Evolutionary conservation across 345 rosid species (phyloP).

Genomic region (Corchorus olitorius): DNA sequence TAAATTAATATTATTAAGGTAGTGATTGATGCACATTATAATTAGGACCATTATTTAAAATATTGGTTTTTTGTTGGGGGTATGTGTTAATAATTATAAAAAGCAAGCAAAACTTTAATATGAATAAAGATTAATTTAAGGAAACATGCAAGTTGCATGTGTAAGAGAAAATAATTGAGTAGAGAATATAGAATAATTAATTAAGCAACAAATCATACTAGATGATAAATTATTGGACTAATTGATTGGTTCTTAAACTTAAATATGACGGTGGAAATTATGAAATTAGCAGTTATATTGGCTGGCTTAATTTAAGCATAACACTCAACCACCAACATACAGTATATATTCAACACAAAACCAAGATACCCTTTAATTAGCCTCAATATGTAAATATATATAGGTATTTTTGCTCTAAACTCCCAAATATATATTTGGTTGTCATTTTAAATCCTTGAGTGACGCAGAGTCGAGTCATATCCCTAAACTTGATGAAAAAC

Average conservation of each 20-base stretch:
- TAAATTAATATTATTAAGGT: background rate
- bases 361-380: background rate
- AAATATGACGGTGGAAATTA: background rate
- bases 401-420: too few species aligned
- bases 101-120: background rate
- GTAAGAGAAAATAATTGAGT: background rate
- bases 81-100: background rate
- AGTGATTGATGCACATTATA: background rate
- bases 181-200: background rate
- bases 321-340: background rate
- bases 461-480: too few species aligned
- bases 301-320: background rate
- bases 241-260: background rate
- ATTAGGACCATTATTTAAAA: background rate
- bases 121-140: background rate
- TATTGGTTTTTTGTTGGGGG: background rate
- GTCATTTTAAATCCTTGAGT: too few species aligned
- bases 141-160: background rate
- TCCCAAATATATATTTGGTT: too few species aligned
- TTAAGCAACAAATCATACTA: background rate
- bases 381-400: too few species aligned
- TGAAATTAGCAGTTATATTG: background rate
- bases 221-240: background rate
- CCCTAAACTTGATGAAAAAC: too few species aligned
- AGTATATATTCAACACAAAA: constrained; percentile 2